Conservation (phyloP, 805 yeast genomes). For the Groenewaldozyma salmanticensis region DNA sequence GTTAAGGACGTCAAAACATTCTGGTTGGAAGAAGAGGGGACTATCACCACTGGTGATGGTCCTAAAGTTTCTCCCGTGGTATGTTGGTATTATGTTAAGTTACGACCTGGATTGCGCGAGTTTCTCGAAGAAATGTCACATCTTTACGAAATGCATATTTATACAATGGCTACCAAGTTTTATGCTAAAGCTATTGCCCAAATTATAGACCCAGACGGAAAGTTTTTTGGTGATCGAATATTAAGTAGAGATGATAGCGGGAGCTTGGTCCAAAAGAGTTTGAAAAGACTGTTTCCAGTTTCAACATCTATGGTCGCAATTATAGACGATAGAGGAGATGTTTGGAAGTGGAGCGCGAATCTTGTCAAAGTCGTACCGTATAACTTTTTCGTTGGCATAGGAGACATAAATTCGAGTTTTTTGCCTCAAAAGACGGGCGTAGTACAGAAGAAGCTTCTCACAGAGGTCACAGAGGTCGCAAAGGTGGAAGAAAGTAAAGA, state of each 20-base stretch:
- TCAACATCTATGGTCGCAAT: constrained; percentile 94
- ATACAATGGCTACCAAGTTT: constrained; percentile 95
- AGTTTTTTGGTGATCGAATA: constrained; percentile 82
- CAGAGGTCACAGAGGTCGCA: constrained; percentile 14
- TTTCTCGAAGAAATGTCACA: constrained; percentile 58
- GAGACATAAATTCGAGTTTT: constrained; percentile 90
- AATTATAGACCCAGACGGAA: constrained; percentile 83
- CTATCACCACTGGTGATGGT: constrained; percentile 42
- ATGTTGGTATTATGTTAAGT: constrained; percentile 87
- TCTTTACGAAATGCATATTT: constrained; percentile 81
- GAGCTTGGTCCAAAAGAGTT: constrained; percentile 75
- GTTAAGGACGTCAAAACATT: constrained; percentile 75
- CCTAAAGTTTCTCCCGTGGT: constrained; percentile 38
- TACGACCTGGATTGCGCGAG: constrained; percentile 75
- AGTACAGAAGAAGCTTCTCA: constrained; percentile 5
- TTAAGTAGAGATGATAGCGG: constrained; percentile 94
- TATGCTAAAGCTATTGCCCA: constrained; percentile 86
- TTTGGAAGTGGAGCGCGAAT: constrained; percentile 95
- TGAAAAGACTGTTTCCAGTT: constrained; percentile 84
- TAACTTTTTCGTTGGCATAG: constrained; percentile 93
- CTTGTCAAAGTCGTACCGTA: constrained; percentile 89
- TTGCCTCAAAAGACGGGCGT: constrained; percentile 58
- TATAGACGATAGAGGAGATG: constrained; percentile 97
- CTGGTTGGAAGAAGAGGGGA: constrained; percentile 51
- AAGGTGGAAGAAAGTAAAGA: constrained; percentile 17